Evolutionary conservation across 1,139 yeast species (phyloP).

Genomic region (Zygosaccharomyces pseudobailii): DNA sequence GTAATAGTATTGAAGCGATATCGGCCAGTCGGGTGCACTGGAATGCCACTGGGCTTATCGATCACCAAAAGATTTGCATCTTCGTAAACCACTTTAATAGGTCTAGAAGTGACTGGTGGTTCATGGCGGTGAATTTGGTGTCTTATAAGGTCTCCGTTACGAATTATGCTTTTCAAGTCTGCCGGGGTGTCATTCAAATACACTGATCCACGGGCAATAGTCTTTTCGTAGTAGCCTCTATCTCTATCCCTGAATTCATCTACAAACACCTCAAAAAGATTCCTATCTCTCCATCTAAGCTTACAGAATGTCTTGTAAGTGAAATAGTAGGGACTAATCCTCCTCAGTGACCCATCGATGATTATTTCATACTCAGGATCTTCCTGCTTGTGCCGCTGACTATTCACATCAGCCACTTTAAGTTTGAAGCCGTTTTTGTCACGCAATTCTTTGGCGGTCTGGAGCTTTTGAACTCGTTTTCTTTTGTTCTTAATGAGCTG

Average conservation of each 20-base stretch:
- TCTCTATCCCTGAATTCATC: conserved; percentile 82
- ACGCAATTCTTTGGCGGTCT: conserved; percentile 20
- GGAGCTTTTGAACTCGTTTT: conserved; percentile 14
- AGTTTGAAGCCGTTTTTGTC: conserved; percentile 32
- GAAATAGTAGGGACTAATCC: conserved; percentile 80
- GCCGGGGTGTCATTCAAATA: conserved; percentile 65
- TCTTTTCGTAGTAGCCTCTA: conserved; percentile 58
- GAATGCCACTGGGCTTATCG: conserved; percentile 92
- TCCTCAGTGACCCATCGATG: conserved; percentile 58
- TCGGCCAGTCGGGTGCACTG: conserved; percentile 96
- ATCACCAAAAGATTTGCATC: conserved; percentile 78
- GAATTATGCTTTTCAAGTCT: conserved; percentile 55
- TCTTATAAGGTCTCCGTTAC: conserved; percentile 79
- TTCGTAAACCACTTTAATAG: conserved; percentile 69
- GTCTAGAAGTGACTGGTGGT: conserved; percentile 75
- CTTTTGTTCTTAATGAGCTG: conserved; percentile 11
- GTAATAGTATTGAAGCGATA: conserved; percentile 83
- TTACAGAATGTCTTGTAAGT: conserved; percentile 91
- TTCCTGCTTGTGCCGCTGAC: conserved; percentile 24
- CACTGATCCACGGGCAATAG: conserved; percentile 71
- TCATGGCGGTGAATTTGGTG: conserved; percentile 88
- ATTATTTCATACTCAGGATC: conserved; percentile 34
- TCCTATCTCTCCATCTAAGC: conserved; percentile 81
- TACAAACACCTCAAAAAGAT: conserved; percentile 70
- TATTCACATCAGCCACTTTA: conserved; percentile 26